Conservation (phyloP, 129 eudicot genomes). For the Tanacetum coccineum region DNA sequence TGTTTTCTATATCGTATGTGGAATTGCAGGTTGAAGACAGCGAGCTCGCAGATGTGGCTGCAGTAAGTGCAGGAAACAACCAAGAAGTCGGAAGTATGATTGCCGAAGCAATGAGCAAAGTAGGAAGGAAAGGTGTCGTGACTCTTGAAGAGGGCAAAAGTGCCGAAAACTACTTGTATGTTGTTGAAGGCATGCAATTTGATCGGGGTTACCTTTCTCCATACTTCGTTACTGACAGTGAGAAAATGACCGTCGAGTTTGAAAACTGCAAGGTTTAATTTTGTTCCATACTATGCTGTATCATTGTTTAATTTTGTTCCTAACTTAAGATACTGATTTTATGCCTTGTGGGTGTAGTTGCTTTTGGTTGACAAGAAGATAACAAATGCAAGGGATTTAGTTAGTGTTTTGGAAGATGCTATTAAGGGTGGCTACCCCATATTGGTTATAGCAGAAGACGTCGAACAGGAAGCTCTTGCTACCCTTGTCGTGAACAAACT, state of each 20-base stretch:
- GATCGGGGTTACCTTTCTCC: slow-evolving; percentile 41
- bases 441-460: slow-evolving; percentile 60
- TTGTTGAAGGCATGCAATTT: slow-evolving; percentile 48
- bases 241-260: slow-evolving; percentile 40
- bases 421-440: slow-evolving; percentile 58
- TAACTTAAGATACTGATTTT: slow-evolving; percentile 13
- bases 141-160: slow-evolving; percentile 76
- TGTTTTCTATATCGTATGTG: too few relatives aligned
- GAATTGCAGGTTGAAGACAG: slow-evolving; percentile 63
- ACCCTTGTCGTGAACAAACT: slow-evolving; percentile 79
- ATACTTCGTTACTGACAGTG: slow-evolving; percentile 33
- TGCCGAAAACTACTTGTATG: slow-evolving; percentile 35
- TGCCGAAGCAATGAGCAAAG: slow-evolving; percentile 79
- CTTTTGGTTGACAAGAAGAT: slow-evolving; percentile 67
- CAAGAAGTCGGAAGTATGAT: slow-evolving; percentile 71
- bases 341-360: slow-evolving; percentile 31
- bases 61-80: slow-evolving; percentile 82
- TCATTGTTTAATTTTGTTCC: neutral
- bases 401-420: slow-evolving; percentile 71
- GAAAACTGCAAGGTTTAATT: slow-evolving; percentile 41
- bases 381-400: slow-evolving; percentile 75
- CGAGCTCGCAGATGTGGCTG: slow-evolving; percentile 80
- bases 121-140: slow-evolving; percentile 78
- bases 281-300: neutral
- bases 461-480: slow-evolving; percentile 81